A percentile compares a stretch with the other conserved stretches of the same genome.
phyloP scores from a whole-genome alignment of 805 yeast genomes.

The Candida caryicola region DNA sequence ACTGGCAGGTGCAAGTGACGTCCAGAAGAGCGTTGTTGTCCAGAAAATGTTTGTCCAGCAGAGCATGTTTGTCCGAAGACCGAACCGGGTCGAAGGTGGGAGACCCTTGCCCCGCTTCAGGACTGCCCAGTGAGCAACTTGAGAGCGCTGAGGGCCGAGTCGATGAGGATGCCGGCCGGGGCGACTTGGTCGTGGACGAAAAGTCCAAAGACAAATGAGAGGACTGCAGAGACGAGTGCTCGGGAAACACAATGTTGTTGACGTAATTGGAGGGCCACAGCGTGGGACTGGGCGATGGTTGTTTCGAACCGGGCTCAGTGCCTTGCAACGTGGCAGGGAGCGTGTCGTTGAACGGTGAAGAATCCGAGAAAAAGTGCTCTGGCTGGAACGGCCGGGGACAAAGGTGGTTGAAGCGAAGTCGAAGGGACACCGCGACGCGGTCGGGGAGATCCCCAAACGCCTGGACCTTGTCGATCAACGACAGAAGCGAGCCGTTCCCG shows the following conservation, averaged over 20 bases:
- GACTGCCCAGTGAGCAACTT: too few relatives aligned
- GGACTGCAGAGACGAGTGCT: too few relatives aligned
- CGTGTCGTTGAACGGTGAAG: background rate
- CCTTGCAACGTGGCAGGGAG: background rate
- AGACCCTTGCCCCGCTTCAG: too few relatives aligned
- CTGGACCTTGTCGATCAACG: background rate
- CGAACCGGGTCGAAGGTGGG: too few relatives aligned
- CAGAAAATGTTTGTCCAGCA: too few relatives aligned
- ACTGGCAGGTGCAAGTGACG: too few relatives aligned
- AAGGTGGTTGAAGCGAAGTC: background rate
- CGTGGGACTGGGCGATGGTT: background rate
- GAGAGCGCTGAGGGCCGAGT: too few relatives aligned
- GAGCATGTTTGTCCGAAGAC: too few relatives aligned
- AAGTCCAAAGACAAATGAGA: too few relatives aligned
- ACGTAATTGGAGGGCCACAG: background rate
- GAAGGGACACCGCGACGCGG: background rate
- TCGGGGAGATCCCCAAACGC: background rate
- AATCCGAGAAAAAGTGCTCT: background rate
- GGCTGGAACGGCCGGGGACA: background rate
- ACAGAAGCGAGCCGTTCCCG: background rate
- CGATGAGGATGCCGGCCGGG: too few relatives aligned
- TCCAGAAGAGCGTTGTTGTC: too few relatives aligned
- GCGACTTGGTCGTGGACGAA: too few relatives aligned
- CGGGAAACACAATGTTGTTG: background rate
- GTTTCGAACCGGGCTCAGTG: background rate